Base-by-base conservation (phyloP, 148 eudicot species). In the Suaeda aralocaspica region DNA sequence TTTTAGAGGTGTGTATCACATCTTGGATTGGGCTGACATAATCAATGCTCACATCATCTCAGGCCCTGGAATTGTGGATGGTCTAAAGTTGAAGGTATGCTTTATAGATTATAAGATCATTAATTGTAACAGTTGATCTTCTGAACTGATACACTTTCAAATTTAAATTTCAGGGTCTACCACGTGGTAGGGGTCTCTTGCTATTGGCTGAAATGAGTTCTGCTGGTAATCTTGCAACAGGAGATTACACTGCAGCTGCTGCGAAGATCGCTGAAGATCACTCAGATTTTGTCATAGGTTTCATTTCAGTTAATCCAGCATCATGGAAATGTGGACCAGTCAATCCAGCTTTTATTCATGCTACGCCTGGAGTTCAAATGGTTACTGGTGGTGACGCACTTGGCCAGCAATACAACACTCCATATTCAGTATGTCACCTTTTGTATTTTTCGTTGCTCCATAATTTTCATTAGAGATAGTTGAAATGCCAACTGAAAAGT, bases 131-230 rank as follows among this genome's bases (percentile, higher is more conserved):
- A 50, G 42, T 36, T 0, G 4, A 12, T 16, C 29, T 25, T 25
- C 33, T 46, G 4, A 50, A 39, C 42, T 51, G 45, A 64, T 55
- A 56, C 4, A 19, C 29, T 29, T 48, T 77, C 65, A 4, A 62
- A 34, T 34, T 10, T 45, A 51, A 6, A 39, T 28, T 48, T 21
- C 71, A 93, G 98, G 96, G 98, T 67, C 78, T 93, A 76, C 89
- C 98, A 59, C 90, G 75, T 42, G 98, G 98, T 53, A 85, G 92
- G 81, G 96, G 94, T 28, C 80, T 90, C 52, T 81, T 93, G 87
- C 71, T 93, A 77, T 88, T 91, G 73, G 97, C 98, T 69, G 98
- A 94, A 75, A 94, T 94, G 98, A 94, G 98, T 78, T 94, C 98
- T 61, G 84, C 92, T 42, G 98, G 98, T 76, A 94, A 89, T 75